phyloP scores from a whole-genome alignment of 768 basidiomycete genomes.

The Boletus tomentosulus region DNA sequence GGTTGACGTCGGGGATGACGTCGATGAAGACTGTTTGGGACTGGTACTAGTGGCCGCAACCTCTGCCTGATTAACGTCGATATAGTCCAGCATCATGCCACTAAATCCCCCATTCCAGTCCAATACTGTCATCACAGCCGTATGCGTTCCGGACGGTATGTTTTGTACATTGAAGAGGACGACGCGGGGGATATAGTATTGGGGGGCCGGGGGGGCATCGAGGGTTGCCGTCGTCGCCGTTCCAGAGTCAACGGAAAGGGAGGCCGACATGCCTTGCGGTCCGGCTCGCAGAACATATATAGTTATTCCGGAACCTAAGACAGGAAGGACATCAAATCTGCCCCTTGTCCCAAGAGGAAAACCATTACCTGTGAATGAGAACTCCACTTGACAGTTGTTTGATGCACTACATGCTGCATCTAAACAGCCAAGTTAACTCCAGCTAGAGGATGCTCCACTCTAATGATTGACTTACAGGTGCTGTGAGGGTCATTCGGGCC shows the following conservation, averaged over 20 bases:
- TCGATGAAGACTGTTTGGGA: conserved; percentile 4
- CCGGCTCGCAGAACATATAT: conserved; percentile 29
- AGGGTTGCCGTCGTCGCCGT: conserved; percentile 21
- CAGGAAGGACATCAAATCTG: not conserved
- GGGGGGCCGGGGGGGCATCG: conserved; percentile 17
- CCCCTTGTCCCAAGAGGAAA: not conserved
- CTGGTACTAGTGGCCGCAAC: conserved; percentile 3
- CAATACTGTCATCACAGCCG: conserved; percentile 21
- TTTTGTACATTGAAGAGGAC: conserved; percentile 7
- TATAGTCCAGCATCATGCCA: conserved; percentile 28
- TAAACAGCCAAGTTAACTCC: conserved; percentile 1
- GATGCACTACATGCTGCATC: conserved; percentile 22
- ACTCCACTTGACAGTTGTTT: conserved; percentile 23
- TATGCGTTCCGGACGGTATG: conserved; percentile 20
- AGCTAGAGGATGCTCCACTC: not conserved
- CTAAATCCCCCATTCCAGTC: conserved; percentile 24
- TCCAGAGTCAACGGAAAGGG: conserved; percentile 23
- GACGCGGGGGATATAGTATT: conserved; percentile 22
- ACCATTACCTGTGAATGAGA: conserved; percentile 21
- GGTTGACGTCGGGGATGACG: not conserved
- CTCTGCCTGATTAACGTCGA: conserved; percentile 20
- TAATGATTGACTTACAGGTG: conserved; percentile 17
- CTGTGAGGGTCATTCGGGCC: conserved; percentile 1
- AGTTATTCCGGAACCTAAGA: conserved; percentile 25
- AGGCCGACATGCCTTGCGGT: conserved; percentile 24